phyloP scores from a whole-genome alignment of 2,329 filamentous ascomycete species.

The Setomelanomma holmii region DNA sequence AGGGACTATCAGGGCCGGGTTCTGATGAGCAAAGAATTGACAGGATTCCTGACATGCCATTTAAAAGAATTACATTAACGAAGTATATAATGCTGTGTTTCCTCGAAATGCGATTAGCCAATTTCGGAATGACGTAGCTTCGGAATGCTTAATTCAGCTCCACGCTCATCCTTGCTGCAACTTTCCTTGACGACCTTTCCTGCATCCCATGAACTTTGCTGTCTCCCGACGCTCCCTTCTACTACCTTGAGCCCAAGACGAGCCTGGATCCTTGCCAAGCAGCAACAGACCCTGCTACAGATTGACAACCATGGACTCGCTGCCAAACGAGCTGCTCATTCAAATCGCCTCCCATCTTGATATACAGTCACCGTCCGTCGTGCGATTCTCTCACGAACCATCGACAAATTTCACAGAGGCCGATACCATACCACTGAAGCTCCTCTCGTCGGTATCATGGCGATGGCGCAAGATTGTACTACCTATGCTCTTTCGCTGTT shows the following conservation, averaged over 20 bases:
- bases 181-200: neutral
- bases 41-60: too few species aligned
- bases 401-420: conserved; percentile 32
- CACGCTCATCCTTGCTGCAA: neutral
- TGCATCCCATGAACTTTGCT: neutral
- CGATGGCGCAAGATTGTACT: conserved; percentile 41
- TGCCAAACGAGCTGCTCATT: conserved; percentile 47
- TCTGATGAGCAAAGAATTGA: conserved; percentile 23
- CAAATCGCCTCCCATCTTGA: conserved; percentile 43
- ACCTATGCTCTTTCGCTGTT: conserved; percentile 42
- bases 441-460: conserved; percentile 41
- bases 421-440: conserved; percentile 33
- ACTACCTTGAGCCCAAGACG: too few species aligned
- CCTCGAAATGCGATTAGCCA: neutral
- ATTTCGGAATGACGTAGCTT: conserved; percentile 8
- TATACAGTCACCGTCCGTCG: conserved; percentile 38
- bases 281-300: neutral
- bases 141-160: conserved; percentile 1
- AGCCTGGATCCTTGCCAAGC: neutral
- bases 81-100: too few species aligned
- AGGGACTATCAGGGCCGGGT: conserved; percentile 52
- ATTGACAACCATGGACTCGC: conserved; percentile 25
- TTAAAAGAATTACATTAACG: too few species aligned
- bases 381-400: conserved; percentile 43
- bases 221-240: too few species aligned